A percentile compares a stretch with the other conserved stretches of the same genome.
phyloP scores from a whole-genome alignment of 2,329 filamentous ascomycete genomes.

The Neocatenulostroma microsporum region DNA sequence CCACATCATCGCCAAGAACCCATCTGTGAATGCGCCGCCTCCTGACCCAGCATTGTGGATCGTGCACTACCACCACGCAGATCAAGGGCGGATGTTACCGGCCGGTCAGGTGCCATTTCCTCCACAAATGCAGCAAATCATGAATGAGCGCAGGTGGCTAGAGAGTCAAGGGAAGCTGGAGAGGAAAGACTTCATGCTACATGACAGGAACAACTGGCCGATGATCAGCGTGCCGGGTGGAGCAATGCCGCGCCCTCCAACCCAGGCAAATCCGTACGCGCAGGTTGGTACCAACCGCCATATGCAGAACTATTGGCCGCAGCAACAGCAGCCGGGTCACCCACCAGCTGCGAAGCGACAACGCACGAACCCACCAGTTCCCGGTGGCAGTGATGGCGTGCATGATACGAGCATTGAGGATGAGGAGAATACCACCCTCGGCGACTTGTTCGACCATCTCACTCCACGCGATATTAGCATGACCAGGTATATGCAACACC shows the following conservation, averaged over 20 bases:
- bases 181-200: conserved; percentile 90
- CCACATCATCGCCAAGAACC: conserved; percentile 68
- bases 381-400: conserved; percentile 34
- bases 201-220: conserved; percentile 85
- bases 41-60: conserved; percentile 82
- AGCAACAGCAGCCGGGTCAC: conserved; percentile 21
- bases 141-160: conserved; percentile 56
- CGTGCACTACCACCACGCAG: conserved; percentile 76
- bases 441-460: conserved; percentile 83
- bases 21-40: conserved; percentile 59
- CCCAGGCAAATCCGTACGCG: not conserved
- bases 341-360: conserved; percentile 41
- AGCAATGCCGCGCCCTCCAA: conserved; percentile 1
- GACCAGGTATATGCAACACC: conserved; percentile 83
- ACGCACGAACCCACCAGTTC: conserved; percentile 32
- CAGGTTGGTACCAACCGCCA: conserved; percentile 1
- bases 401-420: conserved; percentile 60
- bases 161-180: conserved; percentile 70
- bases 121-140: conserved; percentile 51
- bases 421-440: conserved; percentile 78
- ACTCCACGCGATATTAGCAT: conserved; percentile 84
- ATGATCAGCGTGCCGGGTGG: conserved; percentile 61
- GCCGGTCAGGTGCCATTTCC: conserved; percentile 56
- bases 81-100: conserved; percentile 65
- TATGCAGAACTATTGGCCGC: conserved; percentile 16